Percentiles rank a stretch among this genome's conserved stretches.
Evolutionary conservation across 2,329 filamentous ascomycete species (phyloP).

Genomic region (Acrodontium crateriforme): DNA sequence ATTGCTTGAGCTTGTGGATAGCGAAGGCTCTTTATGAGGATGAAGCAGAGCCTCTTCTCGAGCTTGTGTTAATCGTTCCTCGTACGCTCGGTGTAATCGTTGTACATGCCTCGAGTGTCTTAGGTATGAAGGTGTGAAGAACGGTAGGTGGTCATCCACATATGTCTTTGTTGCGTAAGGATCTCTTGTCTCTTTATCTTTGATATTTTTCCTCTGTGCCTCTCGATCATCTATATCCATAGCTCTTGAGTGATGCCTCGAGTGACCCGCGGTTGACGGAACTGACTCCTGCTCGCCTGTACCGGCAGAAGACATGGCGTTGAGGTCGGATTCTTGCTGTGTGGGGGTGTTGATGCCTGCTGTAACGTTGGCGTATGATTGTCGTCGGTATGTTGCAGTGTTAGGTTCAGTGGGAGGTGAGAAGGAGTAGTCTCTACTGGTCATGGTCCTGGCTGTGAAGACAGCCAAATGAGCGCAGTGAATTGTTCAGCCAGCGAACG

Average conservation of each 20-base stretch:
- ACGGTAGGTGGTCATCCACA: conserved; percentile 27
- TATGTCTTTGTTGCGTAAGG: too few species aligned
- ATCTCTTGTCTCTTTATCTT: too few species aligned
- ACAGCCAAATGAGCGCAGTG: too few species aligned
- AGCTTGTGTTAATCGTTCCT: conserved; percentile 38
- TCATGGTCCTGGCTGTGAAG: too few species aligned
- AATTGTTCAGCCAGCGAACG: too few species aligned
- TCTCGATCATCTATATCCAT: conserved; percentile 9
- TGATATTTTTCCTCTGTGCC: not conserved
- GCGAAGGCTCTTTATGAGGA: conserved; percentile 17
- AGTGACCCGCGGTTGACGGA: conserved; percentile 3
- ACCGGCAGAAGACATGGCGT: conserved; percentile 1
- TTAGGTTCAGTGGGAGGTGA: conserved; percentile 11
- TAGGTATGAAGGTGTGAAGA: conserved; percentile 79
- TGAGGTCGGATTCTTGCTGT: not conserved
- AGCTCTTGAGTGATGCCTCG: conserved; percentile 3
- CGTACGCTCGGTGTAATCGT: conserved; percentile 44
- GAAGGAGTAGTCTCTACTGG: too few species aligned
- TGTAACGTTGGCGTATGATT: conserved; percentile 49
- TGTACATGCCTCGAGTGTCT: conserved; percentile 63
- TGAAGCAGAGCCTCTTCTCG: conserved; percentile 11
- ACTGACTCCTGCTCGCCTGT: conserved; percentile 6
- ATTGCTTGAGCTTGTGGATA: conserved; percentile 44
- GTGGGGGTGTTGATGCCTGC: conserved; percentile 26
- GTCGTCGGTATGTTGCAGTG: conserved; percentile 31